Evolutionary conservation across 768 basidiomycete species (phyloP).

Genomic region (Auricularia cornea): DNA sequence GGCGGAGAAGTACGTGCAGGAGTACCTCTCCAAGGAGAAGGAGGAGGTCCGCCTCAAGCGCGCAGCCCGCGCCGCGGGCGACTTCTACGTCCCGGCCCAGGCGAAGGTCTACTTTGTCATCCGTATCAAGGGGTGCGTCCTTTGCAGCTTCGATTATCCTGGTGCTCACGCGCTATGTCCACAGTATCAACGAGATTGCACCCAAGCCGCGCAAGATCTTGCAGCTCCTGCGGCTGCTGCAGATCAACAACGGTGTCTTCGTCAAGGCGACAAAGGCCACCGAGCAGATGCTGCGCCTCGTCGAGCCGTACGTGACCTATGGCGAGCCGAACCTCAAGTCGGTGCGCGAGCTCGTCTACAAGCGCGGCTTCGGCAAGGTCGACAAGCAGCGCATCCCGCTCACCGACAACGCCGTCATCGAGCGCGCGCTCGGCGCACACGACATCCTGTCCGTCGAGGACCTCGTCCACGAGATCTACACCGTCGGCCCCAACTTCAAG

Average conservation of each 20-base stretch:
- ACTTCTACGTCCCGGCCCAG: slow-evolving; percentile 97
- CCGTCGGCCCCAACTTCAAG: slow-evolving; percentile 97
- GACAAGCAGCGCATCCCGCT: slow-evolving; percentile 96
- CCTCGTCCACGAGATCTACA: slow-evolving; percentile 93
- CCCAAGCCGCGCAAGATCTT: slow-evolving; percentile 99
- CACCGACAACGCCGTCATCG: slow-evolving; percentile 88
- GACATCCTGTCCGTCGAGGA: slow-evolving; percentile 97
- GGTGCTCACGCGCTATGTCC: slow-evolving; percentile 9
- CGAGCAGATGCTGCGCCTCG: slow-evolving; percentile 93
- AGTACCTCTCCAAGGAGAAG: slow-evolving; percentile 85
- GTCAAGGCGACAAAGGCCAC: slow-evolving; percentile 95
- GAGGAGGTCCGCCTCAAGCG: slow-evolving; percentile 96
- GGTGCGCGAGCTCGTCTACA: slow-evolving; percentile 96
- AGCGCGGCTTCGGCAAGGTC: slow-evolving; percentile 98
- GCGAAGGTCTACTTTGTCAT: slow-evolving; percentile 97
- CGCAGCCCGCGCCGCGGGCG: slow-evolving; percentile 80
- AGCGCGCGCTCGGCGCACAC: slow-evolving; percentile 81
- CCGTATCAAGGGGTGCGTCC: slow-evolving; percentile 86
- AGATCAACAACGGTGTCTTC: slow-evolving; percentile 99
- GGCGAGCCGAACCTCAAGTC: slow-evolving; percentile 97
- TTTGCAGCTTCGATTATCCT: background rate
- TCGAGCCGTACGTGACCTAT: slow-evolving; percentile 97
- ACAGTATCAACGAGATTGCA: slow-evolving; percentile 98
- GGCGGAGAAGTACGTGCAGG: slow-evolving; percentile 96
- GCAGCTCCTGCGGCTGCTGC: slow-evolving; percentile 94